Conservation (phyloP, 1,284 basidiomycete species). For the Boletus coffeatus region DNA sequence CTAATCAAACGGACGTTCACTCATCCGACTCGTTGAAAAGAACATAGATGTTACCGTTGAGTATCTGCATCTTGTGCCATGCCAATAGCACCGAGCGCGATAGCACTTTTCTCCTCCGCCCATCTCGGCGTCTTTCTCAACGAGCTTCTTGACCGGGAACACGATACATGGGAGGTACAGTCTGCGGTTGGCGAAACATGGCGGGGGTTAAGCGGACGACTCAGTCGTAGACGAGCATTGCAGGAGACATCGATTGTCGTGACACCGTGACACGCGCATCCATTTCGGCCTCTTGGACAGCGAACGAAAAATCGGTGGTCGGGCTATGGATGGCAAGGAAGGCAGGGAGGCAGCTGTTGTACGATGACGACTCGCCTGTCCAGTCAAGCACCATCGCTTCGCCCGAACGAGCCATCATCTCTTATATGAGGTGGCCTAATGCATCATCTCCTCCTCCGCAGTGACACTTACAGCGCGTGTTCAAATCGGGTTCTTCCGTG, state of each 20-base stretch:
- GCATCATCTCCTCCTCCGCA: background rate
- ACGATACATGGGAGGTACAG: background rate
- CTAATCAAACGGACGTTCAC: slow-evolving; percentile 31
- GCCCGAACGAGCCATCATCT: background rate
- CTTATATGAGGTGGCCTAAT: background rate
- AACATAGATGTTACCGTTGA: slow-evolving; percentile 52
- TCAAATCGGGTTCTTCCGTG: background rate
- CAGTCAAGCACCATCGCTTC: background rate
- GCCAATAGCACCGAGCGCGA: slow-evolving; percentile 55
- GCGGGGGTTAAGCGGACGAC: background rate
- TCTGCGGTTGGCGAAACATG: background rate
- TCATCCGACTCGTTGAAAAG: background rate
- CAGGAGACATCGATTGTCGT: background rate
- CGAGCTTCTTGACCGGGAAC: background rate
- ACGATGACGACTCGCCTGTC: background rate
- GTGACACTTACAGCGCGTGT: background rate
- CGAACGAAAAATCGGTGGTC: too few species aligned
- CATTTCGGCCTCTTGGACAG: background rate
- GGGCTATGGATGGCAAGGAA: background rate
- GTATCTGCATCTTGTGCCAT: slow-evolving; percentile 85
- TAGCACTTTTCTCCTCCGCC: background rate
- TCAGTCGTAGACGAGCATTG: background rate
- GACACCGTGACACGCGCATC: background rate
- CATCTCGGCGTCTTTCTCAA: too few species aligned
- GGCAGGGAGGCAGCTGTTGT: background rate